Evolutionary conservation across 2,329 filamentous ascomycete species (phyloP), one percentile per base, ranked within the genome.

Genomic region (Talaromyces piceae): DNA sequence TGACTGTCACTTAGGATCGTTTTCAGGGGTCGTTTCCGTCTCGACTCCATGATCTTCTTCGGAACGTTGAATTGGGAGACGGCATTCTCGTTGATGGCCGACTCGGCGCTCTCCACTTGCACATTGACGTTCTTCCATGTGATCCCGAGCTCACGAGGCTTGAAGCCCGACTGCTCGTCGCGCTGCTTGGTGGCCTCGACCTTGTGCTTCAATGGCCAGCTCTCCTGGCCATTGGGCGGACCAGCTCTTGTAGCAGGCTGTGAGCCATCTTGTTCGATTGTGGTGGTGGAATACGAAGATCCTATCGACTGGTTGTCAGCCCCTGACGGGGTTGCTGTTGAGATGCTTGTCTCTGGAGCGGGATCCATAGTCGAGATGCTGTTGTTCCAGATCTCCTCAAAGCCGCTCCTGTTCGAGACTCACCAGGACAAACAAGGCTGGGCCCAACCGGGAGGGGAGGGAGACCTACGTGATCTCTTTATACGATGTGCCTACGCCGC

Each of bases 41-140:
- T 72, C 51, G 69, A 71, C 56, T 83, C 81, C 57, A 72, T 76
- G 56, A 78, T 57, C n/a, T 75, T 68, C 30, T 77, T 72, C 25
- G 74, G 71, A 2, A 83, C 65, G 60, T 80, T 80, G 69, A 77
- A 79, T 56, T 80, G 81, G 0, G 79, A 79, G 1, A 80, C 47
- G 45, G 85, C 77, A 46, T 86, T 81, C 58, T 87, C 83, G 56
- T 86, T 82, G 27, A 86, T 71, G 8, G 81, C 79, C 2, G 83
- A 78, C 25, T 83, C 80, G 12, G 82, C 70, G 25, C 78, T 77
- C 62, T 80, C 70, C 13, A 79, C 84, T 49, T 81, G 74, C 16
- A 87, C 83, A 0, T 73, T 84, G 44, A 87, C 70, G 50, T 82
- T 73, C 56, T 79, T 73, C 80, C 82, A 87, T 1, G 83, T 80